phyloP scores from a whole-genome alignment of 2,329 filamentous ascomycete genomes.

The Diplodia mutila region DNA sequence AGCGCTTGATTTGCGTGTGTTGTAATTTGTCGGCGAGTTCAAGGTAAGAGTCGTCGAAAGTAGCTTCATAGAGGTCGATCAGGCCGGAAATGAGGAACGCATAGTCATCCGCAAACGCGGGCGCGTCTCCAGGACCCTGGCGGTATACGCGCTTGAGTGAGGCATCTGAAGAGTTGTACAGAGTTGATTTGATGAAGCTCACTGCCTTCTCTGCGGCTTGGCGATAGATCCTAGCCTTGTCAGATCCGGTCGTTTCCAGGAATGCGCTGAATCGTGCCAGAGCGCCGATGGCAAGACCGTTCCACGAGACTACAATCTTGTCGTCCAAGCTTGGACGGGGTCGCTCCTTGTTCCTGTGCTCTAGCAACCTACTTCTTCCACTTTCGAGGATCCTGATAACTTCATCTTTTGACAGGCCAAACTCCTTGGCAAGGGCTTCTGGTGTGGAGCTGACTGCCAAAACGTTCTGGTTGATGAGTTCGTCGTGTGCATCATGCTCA shows the following conservation, averaged over 20 bases:
- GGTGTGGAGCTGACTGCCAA: conserved; percentile 71
- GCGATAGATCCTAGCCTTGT: conserved; percentile 64
- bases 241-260: conserved; percentile 55
- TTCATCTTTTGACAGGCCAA: conserved; percentile 71
- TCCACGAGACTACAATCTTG: conserved; percentile 86
- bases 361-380: conserved; percentile 69
- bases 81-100: conserved; percentile 84
- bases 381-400: conserved; percentile 68
- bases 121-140: conserved; percentile 65
- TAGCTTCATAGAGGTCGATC: conserved; percentile 81
- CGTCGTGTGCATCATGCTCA: conserved; percentile 85
- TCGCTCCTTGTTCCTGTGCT: conserved; percentile 73
- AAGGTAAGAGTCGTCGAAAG: conserved; percentile 74
- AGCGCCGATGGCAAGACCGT: conserved; percentile 83
- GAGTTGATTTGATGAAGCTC: conserved; percentile 69
- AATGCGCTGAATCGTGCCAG: conserved; percentile 75
- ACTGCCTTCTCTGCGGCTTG: conserved; percentile 69
- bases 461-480: conserved; percentile 93
- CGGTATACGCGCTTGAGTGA: conserved; percentile 76
- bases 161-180: conserved; percentile 69
- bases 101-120: conserved; percentile 91
- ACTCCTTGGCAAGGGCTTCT: conserved; percentile 71
- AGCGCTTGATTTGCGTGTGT: conserved; percentile 73
- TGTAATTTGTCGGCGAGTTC: conserved; percentile 83
- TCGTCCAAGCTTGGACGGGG: conserved; percentile 79